Conservation (phyloP, 2,329 filamentous ascomycete genomes). For the Pleochaeta shiraiana region DNA sequence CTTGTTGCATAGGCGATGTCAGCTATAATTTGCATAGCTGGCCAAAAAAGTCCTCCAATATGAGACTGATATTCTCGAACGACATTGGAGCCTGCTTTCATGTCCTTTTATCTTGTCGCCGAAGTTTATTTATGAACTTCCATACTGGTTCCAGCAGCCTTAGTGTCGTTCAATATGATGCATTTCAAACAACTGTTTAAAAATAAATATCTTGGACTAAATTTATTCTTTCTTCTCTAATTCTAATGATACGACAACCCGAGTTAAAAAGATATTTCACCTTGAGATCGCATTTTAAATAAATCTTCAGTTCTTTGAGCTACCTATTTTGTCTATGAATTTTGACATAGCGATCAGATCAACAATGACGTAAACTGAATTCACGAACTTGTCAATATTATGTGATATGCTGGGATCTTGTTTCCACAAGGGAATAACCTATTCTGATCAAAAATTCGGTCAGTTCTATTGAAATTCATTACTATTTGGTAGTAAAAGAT, state of each 20-base stretch:
- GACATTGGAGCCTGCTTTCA: not conserved
- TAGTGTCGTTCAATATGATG: not conserved
- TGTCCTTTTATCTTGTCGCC: not conserved
- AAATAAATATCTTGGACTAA: not conserved
- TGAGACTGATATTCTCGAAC: slow-evolving; percentile 3
- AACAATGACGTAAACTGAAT: too few relatives aligned
- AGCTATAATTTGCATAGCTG: not conserved
- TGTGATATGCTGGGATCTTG: too few relatives aligned
- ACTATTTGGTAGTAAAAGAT: too few relatives aligned
- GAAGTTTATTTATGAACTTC: too few relatives aligned
- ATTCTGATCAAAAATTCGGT: too few relatives aligned
- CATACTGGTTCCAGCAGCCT: not conserved
- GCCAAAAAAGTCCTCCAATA: not conserved
- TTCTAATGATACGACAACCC: not conserved
- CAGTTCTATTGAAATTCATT: too few relatives aligned
- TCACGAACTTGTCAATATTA: too few relatives aligned
- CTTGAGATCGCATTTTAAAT: not conserved
- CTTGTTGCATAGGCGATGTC: slow-evolving; percentile 4
- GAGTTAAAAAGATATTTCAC: not conserved
- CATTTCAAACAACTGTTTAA: not conserved
- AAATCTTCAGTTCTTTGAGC: not conserved
- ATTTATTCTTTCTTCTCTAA: not conserved
- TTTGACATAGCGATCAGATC: too few relatives aligned
- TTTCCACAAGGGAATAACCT: too few relatives aligned
- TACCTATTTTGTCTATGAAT: not conserved